Evolutionary conservation across 1,284 basidiomycete genomes (phyloP).

Genomic region (Puccinia brachypodii): DNA sequence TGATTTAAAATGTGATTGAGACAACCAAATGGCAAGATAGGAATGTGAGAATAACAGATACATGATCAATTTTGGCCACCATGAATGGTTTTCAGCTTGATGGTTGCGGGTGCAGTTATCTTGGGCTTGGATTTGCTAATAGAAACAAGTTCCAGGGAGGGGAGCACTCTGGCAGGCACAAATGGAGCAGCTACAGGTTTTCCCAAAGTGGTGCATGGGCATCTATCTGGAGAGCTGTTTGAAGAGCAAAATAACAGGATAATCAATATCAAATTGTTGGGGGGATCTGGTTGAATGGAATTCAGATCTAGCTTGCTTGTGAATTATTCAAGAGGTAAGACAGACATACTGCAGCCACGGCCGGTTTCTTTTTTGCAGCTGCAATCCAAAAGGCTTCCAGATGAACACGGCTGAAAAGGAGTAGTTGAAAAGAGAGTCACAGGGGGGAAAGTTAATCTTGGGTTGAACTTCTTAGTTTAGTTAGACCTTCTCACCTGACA

Average conservation of each 20-base stretch:
- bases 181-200: constrained; percentile 1
- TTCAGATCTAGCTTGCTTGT: neutral
- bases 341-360: constrained; percentile 21
- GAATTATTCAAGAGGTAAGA: neutral
- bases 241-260: neutral
- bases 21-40: too few relatives aligned
- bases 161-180: constrained; percentile 14
- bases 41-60: too few relatives aligned
- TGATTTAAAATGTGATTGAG: too few relatives aligned
- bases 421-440: neutral
- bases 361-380: constrained; percentile 42
- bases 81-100: too few relatives aligned
- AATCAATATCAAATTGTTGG: neutral
- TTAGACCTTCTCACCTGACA: constrained; percentile 7
- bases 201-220: neutral
- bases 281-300: neutral
- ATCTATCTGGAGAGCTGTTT: neutral
- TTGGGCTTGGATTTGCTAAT: too few relatives aligned
- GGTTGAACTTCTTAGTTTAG: too few relatives aligned
- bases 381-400: constrained; percentile 29
- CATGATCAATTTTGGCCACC: too few relatives aligned
- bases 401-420: constrained; percentile 14
- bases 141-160: neutral
- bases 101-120: too few relatives aligned
- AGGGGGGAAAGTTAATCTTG: neutral